Evolutionary conservation across 2,329 filamentous ascomycete species (phyloP), one percentile per base, ranked within the genome.

Genomic region (Harringtonia lauricola): DNA sequence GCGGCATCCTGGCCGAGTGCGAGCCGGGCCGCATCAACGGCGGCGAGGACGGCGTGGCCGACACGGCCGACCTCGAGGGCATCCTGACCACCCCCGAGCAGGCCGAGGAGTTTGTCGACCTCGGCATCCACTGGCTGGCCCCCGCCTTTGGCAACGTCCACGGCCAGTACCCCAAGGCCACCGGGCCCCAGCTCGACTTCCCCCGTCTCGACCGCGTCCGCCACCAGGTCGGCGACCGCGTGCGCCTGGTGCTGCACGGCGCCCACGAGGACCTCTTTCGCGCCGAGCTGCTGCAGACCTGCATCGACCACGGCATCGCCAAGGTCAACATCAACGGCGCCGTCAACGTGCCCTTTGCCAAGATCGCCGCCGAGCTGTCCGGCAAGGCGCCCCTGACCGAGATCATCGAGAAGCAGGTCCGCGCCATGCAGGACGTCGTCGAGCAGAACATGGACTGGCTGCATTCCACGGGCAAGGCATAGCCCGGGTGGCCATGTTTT

Each of bases 101-200:
- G 57, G 74, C 73, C 14, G 63, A 70, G 45, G 71, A 79, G 45
- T 81, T 81, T 53, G 68, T 79, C 4, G 68, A 62, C 5, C 76
- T 74, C 15, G 77, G 78, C 3, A 78, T 81, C 52, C 72, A 81
- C 52, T 80, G 73, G 64, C 61, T 81, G 12, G 78, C 78, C 10
- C 78, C 78, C 2, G 76, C 76, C 2, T 79, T 81, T 59, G 78
- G 77, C 2, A 81, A 81, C 51, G 74, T 81, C 31, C 78, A 82
- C 60, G 77, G 77, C 1, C 70, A 72, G 45, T 81, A 81, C 59
- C 67, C 71, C 1, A 59, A 70, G 24, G 74, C 71, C 1, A 59
- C 70, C 22, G 76, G 76, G 0, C 69, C 73, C 17, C 62, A 66
- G 56, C 50, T 76, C 38, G 71, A 76, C 51, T 77, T 71, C 53